phyloP scores from a whole-genome alignment of 2,329 filamentous ascomycete species.

The Dichotomopilus funicola region DNA sequence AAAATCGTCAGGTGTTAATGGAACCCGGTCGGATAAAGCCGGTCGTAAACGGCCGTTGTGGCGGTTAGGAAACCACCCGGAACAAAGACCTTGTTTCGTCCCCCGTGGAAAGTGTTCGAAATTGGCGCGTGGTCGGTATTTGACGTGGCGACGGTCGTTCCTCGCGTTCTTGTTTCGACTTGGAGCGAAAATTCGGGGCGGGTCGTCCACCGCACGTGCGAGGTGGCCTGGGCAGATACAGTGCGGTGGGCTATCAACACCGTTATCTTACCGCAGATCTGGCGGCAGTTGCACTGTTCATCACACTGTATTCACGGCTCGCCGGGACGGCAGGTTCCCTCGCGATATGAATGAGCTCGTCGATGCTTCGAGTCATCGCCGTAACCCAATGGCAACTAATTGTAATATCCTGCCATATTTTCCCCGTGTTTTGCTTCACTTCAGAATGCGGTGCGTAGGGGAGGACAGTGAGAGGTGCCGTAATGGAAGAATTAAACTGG shows the following conservation, averaged over 20 bases:
- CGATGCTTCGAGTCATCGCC: no score
- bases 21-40: background rate
- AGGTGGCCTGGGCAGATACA: background rate
- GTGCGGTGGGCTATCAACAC: background rate
- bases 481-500: background rate
- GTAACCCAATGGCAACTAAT: no score
- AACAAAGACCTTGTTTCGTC: no score
- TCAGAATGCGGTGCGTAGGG: no score
- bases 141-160: background rate
- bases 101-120: background rate
- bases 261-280: background rate
- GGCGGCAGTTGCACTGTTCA: background rate
- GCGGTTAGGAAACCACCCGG: no score
- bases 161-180: slow-evolving; percentile 1
- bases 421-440: no score
- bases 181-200: slow-evolving; percentile 1
- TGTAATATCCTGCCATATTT: no score
- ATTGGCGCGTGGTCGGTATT: no score
- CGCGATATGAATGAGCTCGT: background rate
- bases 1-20: background rate
- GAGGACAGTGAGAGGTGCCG: no score
- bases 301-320: background rate
- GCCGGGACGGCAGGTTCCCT: background rate
- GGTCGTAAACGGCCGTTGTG: background rate
- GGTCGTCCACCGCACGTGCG: background rate